Evolutionary conservation across 805 yeast genomes (phyloP), one percentile per base, ranked within the genome.

Genomic region (Saccharomycopsis sp.): DNA sequence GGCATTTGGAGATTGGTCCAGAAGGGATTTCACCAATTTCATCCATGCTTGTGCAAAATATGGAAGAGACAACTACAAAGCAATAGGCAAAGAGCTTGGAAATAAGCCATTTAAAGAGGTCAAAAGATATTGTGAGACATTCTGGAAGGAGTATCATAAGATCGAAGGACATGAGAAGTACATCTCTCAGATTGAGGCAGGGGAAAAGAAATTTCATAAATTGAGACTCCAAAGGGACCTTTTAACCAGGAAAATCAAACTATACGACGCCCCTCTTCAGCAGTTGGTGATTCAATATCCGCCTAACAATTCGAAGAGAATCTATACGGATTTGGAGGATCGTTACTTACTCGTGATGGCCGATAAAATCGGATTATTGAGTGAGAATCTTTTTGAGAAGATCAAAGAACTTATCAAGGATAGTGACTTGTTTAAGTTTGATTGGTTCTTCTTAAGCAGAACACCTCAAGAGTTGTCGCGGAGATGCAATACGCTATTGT

Each of bases 301-400:
- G 0, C 92, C 92, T n/a, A 87, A 87, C 67, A 87, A 86, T 68
- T 86, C 94, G 12, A 86, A 87, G 66, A 73, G 91, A 64, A 78
- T 86, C 7, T 88, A 86, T 65, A 82, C 88, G 7, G 80, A 81
- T 35, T 69, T 78, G 0, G 96, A 88, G 67, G 96, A 88, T 67
- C 76, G 89, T 56, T 88, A 84, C 64, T 72, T 88, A 24, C 67
- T 88, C 54, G 64, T 78, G 29, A 79, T 82, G 57, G 86, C 85
- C 0, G 77, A 85, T 68, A 84, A 84, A 64, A 77, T 80, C 63
- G 96, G 96, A 0, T 69, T 87, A 24, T 75, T 80, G 65, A 73
- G 81, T 52, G 85, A 82, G 23, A 77, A 80, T 56, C 72, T 87
- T 49, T 80, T 78, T 62, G 91, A 87, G 62, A 78, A 76, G 64